Evolutionary conservation across 805 yeast genomes (phyloP).

Genomic region (Candida loeiensis): DNA sequence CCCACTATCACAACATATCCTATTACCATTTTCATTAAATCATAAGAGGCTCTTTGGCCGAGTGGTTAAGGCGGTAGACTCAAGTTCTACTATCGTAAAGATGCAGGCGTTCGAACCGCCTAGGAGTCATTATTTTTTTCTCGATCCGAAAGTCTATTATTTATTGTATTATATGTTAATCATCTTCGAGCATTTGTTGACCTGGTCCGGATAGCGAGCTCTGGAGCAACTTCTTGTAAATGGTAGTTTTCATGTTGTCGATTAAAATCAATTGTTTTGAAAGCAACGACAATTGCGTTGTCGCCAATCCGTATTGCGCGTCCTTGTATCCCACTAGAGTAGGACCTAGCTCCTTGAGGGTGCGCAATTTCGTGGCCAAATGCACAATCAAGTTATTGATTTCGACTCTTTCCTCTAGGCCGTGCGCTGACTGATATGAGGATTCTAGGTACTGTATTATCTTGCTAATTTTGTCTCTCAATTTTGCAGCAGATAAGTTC

Average conservation of each 20-base stretch:
- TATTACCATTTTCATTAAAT: too few species aligned
- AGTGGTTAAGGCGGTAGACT: slow-evolving; percentile 3
- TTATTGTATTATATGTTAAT: not conserved
- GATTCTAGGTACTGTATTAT: slow-evolving; percentile 20
- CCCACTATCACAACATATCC: too few species aligned
- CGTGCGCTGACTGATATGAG: slow-evolving; percentile 4
- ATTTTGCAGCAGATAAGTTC: slow-evolving; percentile 17
- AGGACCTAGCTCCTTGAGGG: slow-evolving; percentile 13
- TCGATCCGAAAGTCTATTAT: too few species aligned
- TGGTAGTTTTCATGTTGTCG: slow-evolving; percentile 4
- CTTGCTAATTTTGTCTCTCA: slow-evolving; percentile 19
- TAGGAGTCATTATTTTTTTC: slow-evolving; percentile 1
- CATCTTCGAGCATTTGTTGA: slow-evolving; percentile 4
- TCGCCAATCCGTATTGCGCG: slow-evolving; percentile 15
- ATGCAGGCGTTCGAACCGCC: slow-evolving; percentile 3
- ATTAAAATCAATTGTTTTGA: slow-evolving; percentile 25
- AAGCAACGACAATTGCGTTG: slow-evolving; percentile 28
- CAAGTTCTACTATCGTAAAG: slow-evolving; percentile 2
- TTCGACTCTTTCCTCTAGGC: slow-evolving; percentile 14
- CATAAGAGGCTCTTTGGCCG: slow-evolving; percentile 1
- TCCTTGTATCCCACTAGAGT: slow-evolving; percentile 9
- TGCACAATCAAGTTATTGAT: slow-evolving; percentile 25
- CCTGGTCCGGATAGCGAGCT: slow-evolving; percentile 6
- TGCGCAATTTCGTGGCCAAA: slow-evolving; percentile 21
- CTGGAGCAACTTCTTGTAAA: slow-evolving; percentile 8